Base-by-base conservation (phyloP, 2,329 filamentous ascomycete genomes). In the Pezicula rhizophila region DNA sequence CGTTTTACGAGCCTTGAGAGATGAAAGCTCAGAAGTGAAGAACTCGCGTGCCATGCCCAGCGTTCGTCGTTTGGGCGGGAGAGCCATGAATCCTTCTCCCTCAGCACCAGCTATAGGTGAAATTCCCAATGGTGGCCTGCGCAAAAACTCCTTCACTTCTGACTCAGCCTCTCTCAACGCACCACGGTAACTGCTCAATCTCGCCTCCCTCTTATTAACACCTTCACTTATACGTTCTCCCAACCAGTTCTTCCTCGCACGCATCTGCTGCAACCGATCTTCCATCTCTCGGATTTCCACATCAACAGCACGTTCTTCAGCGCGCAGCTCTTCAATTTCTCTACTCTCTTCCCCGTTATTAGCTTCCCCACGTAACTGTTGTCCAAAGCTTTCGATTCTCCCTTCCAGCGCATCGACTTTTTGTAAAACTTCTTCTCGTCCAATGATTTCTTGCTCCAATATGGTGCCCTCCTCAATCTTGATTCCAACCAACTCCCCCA, bases 181-280 rank as follows among this genome's bases (percentile, higher is more conserved):
- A 1, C 82, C 78, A 17, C 76, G 79, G 63, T 89, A 90, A 0
- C 84, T 84, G 48, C 84, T 87, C 12, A 89, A 64, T n/a, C 80
- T 81, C 2, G 85, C 82, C 62, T 89, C 85, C 34, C 84, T 72
- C 47, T 76, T 75, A 56, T 84, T 89, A 53, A 76, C 75, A 1
- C 81, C 74, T 48, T 84, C 80, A 6, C 78, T 73, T 41, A 88
- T 79, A 58, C 79, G 75, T 2, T 74, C 74, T 52, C 77, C 68
- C 0, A 90, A 65, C 61, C 74, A 76, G n/a, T 75, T 70, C 55
- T 82, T 79, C 25, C 78, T 72, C 42, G 73, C 76, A 57, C 80
- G 80, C 67, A 89, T 72, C 3, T 74, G 73, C 20, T 74, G 70
- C 2, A 91, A 70, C 55, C 78, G 77, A 58, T 80, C 73, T 63